Percentiles rank a stretch among this genome's conserved stretches.
Conservation (phyloP, 345 rosid genomes). For the Syzygium aromaticum region DNA sequence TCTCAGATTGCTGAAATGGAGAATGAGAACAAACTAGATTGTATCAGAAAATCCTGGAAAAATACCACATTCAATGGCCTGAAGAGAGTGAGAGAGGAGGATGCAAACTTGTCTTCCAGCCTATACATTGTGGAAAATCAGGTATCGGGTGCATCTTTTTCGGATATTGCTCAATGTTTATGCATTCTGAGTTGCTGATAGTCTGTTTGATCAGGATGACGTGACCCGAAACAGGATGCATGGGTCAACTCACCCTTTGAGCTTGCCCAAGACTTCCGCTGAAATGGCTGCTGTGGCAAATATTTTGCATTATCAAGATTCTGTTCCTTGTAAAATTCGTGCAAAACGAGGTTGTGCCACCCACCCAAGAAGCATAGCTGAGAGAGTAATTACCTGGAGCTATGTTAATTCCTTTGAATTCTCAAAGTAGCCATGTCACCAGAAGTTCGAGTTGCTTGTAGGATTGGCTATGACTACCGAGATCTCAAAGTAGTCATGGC, state of each 20-base stretch:
- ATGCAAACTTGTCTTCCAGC: slow-evolving; percentile 12
- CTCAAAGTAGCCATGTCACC: not conserved
- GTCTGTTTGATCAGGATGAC: slow-evolving; percentile 22
- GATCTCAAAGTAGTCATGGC: not conserved
- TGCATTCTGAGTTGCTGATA: not conserved
- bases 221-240: slow-evolving; percentile 23
- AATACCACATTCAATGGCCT: slow-evolving; percentile 13
- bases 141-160: slow-evolving; percentile 11
- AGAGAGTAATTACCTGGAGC: slow-evolving; percentile 40
- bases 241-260: slow-evolving; percentile 47
- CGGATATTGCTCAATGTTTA: not conserved
- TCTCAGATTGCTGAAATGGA: slow-evolving; percentile 24
- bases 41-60: slow-evolving; percentile 16
- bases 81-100: slow-evolving; percentile 20
- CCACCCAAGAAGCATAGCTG: slow-evolving; percentile 91
- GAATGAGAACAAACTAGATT: slow-evolving; percentile 9
- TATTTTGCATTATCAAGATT: slow-evolving; percentile 45
- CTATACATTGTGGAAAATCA: slow-evolving; percentile 11
- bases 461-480: not conserved
- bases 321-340: slow-evolving; percentile 65
- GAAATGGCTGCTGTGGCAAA: slow-evolving; percentile 31
- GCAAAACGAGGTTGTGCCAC: slow-evolving; percentile 86
- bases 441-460: not conserved
- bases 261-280: slow-evolving; percentile 47
- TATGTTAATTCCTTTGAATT: not conserved